Base-by-base conservation (phyloP, 495 filamentous ascomycete species). In the Tuber magnatum region DNA sequence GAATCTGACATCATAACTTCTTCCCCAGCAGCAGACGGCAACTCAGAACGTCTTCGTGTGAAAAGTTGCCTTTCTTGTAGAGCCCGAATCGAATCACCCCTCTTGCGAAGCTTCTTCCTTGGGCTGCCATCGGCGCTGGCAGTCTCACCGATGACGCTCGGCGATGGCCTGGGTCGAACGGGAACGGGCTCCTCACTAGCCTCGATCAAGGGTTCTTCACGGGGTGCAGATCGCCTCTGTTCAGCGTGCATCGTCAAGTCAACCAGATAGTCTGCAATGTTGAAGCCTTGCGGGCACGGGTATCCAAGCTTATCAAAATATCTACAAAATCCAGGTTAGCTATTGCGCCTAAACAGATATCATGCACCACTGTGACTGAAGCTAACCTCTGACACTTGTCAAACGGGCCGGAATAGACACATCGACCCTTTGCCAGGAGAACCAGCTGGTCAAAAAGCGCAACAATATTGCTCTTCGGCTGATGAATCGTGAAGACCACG, bases 391-490 rank as follows among this genome's bases (percentile, higher is more conserved):
- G 95, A 81, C 95, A 98, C 74, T 89, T 90, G 3, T 92, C 89
- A 79, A 97, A 93, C 32, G 92, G 92, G 0, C 95, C 95, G 3
- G 94, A 97, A 81, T 96, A 99, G 12, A 99, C 94, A 3, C 92
- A 91, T 80, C 90, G 92, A 48, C 95, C 95, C 78, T 92, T 90
- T 12, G 95, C 95, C 46, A 99, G 86, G 28, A 99, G 89, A 76
- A 99, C 89, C 28, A 99, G 87, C 73, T 94, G 90, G 82, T 99
- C 96, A 80, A 99, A 99, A 43, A 99, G 87, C n/a, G 95, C 95
- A 42, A 98, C 95, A 79, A 99, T 99, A 80, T 99, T 99, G n/a
- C 95, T 98, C 75, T 97, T 88, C n/a, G 95, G 95, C 78, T 99
- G 95, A 84, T 99, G 95, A 77, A 99, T 99, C 8, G 95, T 99